These are phyloP conservation scores for Pyrus communis DNA, from an alignment of 306 rosid genomes.

Conservation along the genomic window DNA sequence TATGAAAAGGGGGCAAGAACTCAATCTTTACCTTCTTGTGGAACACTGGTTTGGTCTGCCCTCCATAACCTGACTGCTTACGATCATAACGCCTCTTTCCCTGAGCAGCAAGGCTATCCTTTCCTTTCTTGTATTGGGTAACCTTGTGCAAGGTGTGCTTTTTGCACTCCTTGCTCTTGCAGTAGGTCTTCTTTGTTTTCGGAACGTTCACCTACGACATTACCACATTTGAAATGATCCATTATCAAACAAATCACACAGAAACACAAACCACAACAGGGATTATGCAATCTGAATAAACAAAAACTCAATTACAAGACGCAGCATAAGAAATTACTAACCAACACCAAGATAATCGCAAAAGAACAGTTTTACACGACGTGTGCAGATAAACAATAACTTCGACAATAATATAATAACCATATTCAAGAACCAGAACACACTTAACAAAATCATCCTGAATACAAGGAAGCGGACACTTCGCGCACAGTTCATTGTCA, in stretches of 20 bases:
- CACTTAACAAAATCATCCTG: neutral
- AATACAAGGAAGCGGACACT: neutral
- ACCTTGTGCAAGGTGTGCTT: slow-evolving; percentile 45
- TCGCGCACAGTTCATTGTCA: neutral
- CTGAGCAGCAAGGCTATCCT: slow-evolving; percentile 40
- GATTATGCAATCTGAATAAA: neutral
- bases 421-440: neutral
- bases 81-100: slow-evolving; percentile 45
- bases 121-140: slow-evolving; percentile 38
- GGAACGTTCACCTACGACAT: slow-evolving; percentile 37
- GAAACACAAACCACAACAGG: neutral
- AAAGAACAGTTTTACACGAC: neutral
- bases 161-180: slow-evolving; percentile 41
- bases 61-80: slow-evolving; percentile 40
- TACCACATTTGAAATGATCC: neutral
- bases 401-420: neutral
- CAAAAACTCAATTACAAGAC: neutral
- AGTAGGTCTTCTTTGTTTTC: slow-evolving; percentile 39
- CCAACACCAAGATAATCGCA: neutral
- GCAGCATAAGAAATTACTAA: neutral
- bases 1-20: neutral
- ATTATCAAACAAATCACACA: neutral
- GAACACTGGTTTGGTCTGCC: slow-evolving; percentile 42
- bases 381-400: neutral
- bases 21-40: slow-evolving; percentile 31